Conservation (phyloP, 2,329 filamentous ascomycete species). For the Aspergillus pseudoterreus region DNA sequence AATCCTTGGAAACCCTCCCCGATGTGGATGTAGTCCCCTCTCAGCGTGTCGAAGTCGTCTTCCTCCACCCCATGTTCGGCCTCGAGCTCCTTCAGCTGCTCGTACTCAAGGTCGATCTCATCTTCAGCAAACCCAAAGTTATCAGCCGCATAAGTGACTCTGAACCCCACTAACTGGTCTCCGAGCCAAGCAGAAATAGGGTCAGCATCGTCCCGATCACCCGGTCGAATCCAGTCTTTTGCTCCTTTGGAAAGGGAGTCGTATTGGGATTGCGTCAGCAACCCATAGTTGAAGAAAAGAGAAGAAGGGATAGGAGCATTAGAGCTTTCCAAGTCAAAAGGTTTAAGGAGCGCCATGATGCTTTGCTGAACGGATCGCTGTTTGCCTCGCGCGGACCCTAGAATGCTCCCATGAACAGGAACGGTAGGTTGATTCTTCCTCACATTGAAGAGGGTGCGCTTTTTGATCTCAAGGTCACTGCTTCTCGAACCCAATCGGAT, state of each 20-base stretch:
- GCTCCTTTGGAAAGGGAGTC: slow-evolving; percentile 56
- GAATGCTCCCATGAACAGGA: slow-evolving; percentile 39
- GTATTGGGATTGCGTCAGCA: slow-evolving; percentile 63
- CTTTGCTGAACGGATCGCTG: slow-evolving; percentile 43
- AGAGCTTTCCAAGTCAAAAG: slow-evolving; percentile 35
- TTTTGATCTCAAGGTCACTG: slow-evolving; percentile 61
- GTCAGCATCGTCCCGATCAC: slow-evolving; percentile 24
- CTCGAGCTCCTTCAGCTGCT: slow-evolving; percentile 59
- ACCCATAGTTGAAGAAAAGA: slow-evolving; percentile 50
- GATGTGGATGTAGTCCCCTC: slow-evolving; percentile 44
- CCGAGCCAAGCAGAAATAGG: slow-evolving; percentile 57
- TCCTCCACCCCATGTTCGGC: slow-evolving; percentile 53
- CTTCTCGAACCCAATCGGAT: slow-evolving; percentile 68
- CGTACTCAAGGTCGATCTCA: slow-evolving; percentile 59
- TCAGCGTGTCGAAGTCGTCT: slow-evolving; percentile 52
- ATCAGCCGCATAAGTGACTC: slow-evolving; percentile 44
- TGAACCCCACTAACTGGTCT: slow-evolving; percentile 46
- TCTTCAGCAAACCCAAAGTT: slow-evolving; percentile 54
- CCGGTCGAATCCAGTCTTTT: slow-evolving; percentile 38
- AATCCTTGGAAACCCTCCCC: slow-evolving; percentile 38
- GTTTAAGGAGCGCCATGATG: slow-evolving; percentile 41
- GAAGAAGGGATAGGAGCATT: slow-evolving; percentile 51
- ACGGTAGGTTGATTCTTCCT: slow-evolving; percentile 35
- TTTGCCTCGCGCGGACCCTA: slow-evolving; percentile 35
- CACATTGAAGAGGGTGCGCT: slow-evolving; percentile 64